Base-by-base conservation (phyloP, 2,329 filamentous ascomycete genomes). In the Penicillium hesseltinei region DNA sequence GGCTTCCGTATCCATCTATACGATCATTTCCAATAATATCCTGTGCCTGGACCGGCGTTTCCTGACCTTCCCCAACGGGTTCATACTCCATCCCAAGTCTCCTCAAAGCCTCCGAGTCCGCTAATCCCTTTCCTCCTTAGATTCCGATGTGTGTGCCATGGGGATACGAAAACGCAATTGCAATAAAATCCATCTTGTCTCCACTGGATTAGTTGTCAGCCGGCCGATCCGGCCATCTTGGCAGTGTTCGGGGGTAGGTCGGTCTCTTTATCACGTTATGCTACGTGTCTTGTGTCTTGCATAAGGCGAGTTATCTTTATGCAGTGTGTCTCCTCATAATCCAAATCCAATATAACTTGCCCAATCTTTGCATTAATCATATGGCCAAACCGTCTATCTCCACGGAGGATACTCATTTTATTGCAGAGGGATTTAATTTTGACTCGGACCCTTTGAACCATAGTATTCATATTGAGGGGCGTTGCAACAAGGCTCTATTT, bases 391-490 rank as follows among this genome's bases (percentile, higher is more conserved):
- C n/a, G 33, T 8, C 40, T 25, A 7, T 15, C 36, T 25, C 3
- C 31, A 33, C 5, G 5, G 11, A 6, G 11, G 11, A 21, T 19
- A 36, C 33, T n/a, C 10, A 21, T 25, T n/a, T 8, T 33, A 13
- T 44, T 8, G 2, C 31, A 19, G 11, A 51, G 15, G 31, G 6
- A 44, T 36, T 27, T 44, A 36, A 25, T 36, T 49, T 31, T 13
- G n/a, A 47, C 21, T 36, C 27, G 23, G 21, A 58, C 43, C 35
- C 49, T 33, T 40, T 48, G 29, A 2, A 63, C 48, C 6, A 63
- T 27, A 23, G 23, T 23, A 8, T 39, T 23, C 11, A 43, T 51
- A 58, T 62, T 63, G 17, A 61, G 50, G 50, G 51, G 54, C 10
- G 46, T 58, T 10, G 19, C n/a, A 7, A 58, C 44, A 21, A 47